Evolutionary conservation across 805 yeast genomes (phyloP).

Genomic region (Jamesozyma piceae): DNA sequence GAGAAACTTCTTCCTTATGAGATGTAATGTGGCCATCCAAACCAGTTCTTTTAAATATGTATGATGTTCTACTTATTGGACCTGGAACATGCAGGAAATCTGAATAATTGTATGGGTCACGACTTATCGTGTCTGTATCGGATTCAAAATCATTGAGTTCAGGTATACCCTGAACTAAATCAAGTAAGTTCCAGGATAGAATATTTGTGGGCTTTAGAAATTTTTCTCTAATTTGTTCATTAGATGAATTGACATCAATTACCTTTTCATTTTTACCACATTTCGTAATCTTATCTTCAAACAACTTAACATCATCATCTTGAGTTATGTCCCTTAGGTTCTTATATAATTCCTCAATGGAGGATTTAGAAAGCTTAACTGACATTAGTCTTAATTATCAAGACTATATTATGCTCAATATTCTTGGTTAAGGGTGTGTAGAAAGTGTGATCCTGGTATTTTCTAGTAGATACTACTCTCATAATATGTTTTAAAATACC

Average conservation of each 20-base stretch:
- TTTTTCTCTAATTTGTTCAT: conserved; percentile 17
- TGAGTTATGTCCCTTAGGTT: conserved; percentile 15
- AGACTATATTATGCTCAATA: not conserved
- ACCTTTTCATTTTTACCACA: conserved; percentile 3
- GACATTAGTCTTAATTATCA: no score
- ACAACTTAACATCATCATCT: conserved; percentile 20
- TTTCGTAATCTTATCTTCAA: conserved; percentile 43
- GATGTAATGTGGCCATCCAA: conserved; percentile 59
- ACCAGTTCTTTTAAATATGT: conserved; percentile 66
- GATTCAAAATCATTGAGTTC: conserved; percentile 21
- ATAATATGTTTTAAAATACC: no score
- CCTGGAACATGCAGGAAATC: conserved; percentile 51
- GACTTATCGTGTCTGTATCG: conserved; percentile 5
- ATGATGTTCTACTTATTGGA: conserved; percentile 51
- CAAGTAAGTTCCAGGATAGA: conserved; percentile 63
- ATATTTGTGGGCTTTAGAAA: conserved; percentile 55
- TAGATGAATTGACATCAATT: not conserved
- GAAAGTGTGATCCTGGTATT: no score
- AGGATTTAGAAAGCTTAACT: conserved; percentile 3
- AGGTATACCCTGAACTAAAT: conserved; percentile 54
- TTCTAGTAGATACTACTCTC: no score
- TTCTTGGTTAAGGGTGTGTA: no score
- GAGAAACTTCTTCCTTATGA: conserved; percentile 54
- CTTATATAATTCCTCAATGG: conserved; percentile 17
- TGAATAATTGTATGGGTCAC: conserved; percentile 27